phyloP scores from a whole-genome alignment of 2,329 filamentous ascomycete species.

The Aspergillus clavatus region DNA sequence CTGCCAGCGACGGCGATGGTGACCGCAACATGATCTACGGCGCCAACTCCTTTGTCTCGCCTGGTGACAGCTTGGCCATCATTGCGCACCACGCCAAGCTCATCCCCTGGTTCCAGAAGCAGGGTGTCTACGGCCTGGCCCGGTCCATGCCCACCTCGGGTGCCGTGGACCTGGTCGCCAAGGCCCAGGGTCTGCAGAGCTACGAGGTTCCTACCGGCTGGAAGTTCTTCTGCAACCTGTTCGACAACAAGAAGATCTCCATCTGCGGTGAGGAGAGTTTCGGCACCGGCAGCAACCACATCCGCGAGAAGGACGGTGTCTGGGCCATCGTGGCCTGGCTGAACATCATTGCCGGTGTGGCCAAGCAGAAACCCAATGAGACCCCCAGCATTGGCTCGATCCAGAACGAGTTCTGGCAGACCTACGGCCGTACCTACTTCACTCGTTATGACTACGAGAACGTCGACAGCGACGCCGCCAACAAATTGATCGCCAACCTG shows the following conservation, averaged over 20 bases:
- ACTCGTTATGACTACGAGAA: constrained; percentile 98
- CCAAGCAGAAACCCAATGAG: constrained; percentile 70
- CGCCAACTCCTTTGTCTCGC: constrained; percentile 91
- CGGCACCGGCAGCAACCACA: constrained; percentile 96
- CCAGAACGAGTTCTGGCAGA: constrained; percentile 94
- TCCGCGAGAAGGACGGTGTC: constrained; percentile 96
- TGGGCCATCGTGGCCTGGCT: constrained; percentile 98
- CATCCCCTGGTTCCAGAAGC: constrained; percentile 97
- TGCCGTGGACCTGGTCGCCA: constrained; percentile 90
- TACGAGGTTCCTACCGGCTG: constrained; percentile 98
- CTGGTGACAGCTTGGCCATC: constrained; percentile 94
- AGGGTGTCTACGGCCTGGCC: constrained; percentile 90
- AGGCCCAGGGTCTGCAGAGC: constrained; percentile 83
- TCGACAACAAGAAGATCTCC: constrained; percentile 90
- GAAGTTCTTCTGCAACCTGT: constrained; percentile 98
- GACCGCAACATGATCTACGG: constrained; percentile 99
- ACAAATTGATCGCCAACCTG: constrained; percentile 81
- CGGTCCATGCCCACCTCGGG: constrained; percentile 97
- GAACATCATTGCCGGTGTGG: constrained; percentile 95
- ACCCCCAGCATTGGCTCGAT: constrained; percentile 93
- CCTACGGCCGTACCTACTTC: constrained; percentile 97
- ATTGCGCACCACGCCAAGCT: constrained; percentile 95
- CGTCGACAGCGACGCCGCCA: constrained; percentile 83
- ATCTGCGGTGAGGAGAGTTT: constrained; percentile 99
- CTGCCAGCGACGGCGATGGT: constrained; percentile 92